Evolutionary conservation across 768 basidiomycete species (phyloP).

Genomic region (Tulasnella sp.): DNA sequence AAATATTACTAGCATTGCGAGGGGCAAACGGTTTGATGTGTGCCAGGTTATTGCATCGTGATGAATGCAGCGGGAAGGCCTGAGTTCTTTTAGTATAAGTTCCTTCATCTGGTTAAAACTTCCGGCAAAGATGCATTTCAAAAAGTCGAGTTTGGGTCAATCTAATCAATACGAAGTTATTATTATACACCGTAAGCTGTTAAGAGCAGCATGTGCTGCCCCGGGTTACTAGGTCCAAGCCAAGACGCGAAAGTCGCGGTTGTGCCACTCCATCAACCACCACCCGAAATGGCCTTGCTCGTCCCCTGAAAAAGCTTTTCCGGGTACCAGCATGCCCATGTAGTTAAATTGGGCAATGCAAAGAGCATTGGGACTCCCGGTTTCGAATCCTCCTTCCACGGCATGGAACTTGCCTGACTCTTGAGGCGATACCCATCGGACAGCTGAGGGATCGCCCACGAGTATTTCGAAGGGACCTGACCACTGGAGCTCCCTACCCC

Average conservation of each 20-base stretch:
- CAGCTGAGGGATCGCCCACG: background rate
- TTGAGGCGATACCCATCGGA: background rate
- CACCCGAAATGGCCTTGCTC: background rate
- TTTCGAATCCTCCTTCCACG: background rate
- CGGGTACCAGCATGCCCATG: background rate
- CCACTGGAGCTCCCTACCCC: background rate
- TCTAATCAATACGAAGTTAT: too few relatives aligned
- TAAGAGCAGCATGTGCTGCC: too few relatives aligned
- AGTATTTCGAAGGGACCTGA: background rate
- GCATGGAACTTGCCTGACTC: background rate
- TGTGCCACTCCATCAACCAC: background rate
- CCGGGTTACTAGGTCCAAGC: background rate
- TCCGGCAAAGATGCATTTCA: too few relatives aligned
- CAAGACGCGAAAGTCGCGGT: background rate
- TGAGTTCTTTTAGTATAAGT: too few relatives aligned
- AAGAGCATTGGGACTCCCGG: background rate
- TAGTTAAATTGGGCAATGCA: background rate
- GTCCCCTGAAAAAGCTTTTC: background rate
- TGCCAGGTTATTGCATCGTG: too few relatives aligned
- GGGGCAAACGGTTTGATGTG: too few relatives aligned
- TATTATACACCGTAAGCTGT: too few relatives aligned
- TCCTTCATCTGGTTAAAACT: too few relatives aligned
- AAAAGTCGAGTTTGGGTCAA: too few relatives aligned
- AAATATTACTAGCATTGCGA: too few relatives aligned
- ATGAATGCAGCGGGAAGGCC: too few relatives aligned